phyloP scores from a whole-genome alignment of 495 filamentous ascomycete species.

The Geoglossum glabrum region DNA sequence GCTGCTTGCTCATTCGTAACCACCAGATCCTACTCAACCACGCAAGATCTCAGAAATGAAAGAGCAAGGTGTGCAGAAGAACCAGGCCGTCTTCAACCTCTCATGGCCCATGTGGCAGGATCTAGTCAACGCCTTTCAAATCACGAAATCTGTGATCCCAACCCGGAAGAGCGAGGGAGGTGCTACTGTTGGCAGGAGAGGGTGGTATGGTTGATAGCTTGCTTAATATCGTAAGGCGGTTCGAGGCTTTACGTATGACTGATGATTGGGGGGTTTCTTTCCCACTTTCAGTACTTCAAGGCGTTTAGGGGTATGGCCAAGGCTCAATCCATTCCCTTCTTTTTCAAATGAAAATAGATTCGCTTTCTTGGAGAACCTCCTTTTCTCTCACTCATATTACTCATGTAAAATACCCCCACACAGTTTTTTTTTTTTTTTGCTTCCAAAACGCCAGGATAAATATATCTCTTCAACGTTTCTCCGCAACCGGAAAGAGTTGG shows the following conservation, averaged over 20 bases:
- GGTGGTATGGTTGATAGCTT: slow-evolving; percentile 51
- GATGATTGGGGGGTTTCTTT: neutral
- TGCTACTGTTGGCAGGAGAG: slow-evolving; percentile 32
- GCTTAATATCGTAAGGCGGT: neutral
- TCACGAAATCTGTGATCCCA: slow-evolving; percentile 63
- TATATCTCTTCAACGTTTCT: too few relatives aligned
- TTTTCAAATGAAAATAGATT: too few relatives aligned
- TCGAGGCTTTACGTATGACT: neutral
- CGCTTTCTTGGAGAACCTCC: too few relatives aligned
- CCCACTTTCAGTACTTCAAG: too few relatives aligned
- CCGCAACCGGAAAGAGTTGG: too few relatives aligned
- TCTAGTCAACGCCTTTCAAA: slow-evolving; percentile 50
- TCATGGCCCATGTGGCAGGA: slow-evolving; percentile 68
- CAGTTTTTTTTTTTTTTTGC: too few relatives aligned
- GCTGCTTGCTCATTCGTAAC: slow-evolving; percentile 18
- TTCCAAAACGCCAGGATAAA: too few relatives aligned
- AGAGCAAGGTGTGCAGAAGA: slow-evolving; percentile 34
- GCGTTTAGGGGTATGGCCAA: too few relatives aligned
- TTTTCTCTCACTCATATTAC: too few relatives aligned
- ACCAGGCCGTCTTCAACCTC: slow-evolving; percentile 68
- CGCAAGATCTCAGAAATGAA: slow-evolving; percentile 25
- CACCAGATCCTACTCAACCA: slow-evolving; percentile 2
- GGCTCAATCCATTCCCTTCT: too few relatives aligned
- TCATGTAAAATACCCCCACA: too few relatives aligned
- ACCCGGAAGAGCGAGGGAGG: slow-evolving; percentile 41